These are phyloP conservation scores for Candida smagusa DNA, from an alignment of 1,139 yeast species.

Conservation along the genomic window DNA sequence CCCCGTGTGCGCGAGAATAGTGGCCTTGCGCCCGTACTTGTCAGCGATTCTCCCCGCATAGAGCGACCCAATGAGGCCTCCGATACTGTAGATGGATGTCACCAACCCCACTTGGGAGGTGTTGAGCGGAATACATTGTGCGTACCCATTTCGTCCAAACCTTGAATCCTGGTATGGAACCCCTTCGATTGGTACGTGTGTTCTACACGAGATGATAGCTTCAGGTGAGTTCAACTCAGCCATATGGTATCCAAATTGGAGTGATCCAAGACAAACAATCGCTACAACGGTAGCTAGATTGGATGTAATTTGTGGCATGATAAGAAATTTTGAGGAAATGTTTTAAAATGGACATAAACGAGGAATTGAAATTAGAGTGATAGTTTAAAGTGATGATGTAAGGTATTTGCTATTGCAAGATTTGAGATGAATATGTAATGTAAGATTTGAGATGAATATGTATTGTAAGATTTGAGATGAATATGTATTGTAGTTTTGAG, in stretches of 20 bases:
- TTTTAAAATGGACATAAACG: too few relatives aligned
- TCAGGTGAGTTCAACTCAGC: constrained; percentile 49
- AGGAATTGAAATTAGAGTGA: too few relatives aligned
- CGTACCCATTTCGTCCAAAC: constrained; percentile 38
- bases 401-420: constrained; percentile 21
- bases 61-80: constrained; percentile 80
- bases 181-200: constrained; percentile 27
- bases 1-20: constrained; percentile 54
- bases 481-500: too few relatives aligned
- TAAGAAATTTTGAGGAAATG: too few relatives aligned
- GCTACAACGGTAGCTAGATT: constrained; percentile 27
- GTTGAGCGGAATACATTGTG: constrained; percentile 55
- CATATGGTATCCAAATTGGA: constrained; percentile 51
- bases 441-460: too few relatives aligned
- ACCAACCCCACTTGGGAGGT: constrained; percentile 70
- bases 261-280: constrained; percentile 41
- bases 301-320: too few relatives aligned
- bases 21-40: constrained; percentile 57
- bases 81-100: constrained; percentile 82
- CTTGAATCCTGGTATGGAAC: constrained; percentile 34
- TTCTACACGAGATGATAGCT: constrained; percentile 36
- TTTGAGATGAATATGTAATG: not conserved
- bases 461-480: too few relatives aligned
- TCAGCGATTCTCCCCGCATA: constrained; percentile 73
- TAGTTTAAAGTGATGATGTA: too few relatives aligned